Evolutionary conservation across 2,329 filamentous ascomycete species (phyloP).

Genomic region (Penicillium glabrum): DNA sequence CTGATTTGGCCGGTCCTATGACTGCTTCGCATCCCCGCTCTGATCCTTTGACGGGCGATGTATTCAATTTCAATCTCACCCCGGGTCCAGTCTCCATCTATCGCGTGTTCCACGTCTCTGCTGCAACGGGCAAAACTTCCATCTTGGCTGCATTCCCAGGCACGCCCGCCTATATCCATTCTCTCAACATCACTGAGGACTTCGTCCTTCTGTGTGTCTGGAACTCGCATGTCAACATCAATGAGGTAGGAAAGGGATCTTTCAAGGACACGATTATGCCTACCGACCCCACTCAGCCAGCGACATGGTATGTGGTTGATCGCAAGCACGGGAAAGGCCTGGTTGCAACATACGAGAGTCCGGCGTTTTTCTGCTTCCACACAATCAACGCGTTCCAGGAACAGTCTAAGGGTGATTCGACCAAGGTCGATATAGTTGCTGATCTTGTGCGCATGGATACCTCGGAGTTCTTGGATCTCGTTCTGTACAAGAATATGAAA

Average conservation of each 20-base stretch:
- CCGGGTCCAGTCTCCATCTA: slow-evolving; percentile 61
- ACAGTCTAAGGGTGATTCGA: slow-evolving; percentile 29
- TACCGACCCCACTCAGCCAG: slow-evolving; percentile 58
- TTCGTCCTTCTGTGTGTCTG: slow-evolving; percentile 75
- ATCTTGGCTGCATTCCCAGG: slow-evolving; percentile 67
- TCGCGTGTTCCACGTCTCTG: slow-evolving; percentile 66
- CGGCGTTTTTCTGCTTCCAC: slow-evolving; percentile 77
- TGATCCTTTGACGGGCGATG: slow-evolving; percentile 70
- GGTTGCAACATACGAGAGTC: slow-evolving; percentile 66
- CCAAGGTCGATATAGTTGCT: slow-evolving; percentile 57
- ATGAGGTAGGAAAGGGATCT: background rate
- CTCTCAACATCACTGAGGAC: slow-evolving; percentile 69
- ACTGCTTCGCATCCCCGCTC: slow-evolving; percentile 71
- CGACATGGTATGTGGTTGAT: slow-evolving; percentile 75
- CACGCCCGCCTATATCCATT: slow-evolving; percentile 75
- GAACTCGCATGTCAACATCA: slow-evolving; percentile 60
- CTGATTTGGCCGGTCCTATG: slow-evolving; percentile 64
- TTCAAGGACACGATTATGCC: slow-evolving; percentile 66
- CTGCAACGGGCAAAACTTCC: slow-evolving; percentile 63
- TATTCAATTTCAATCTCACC: slow-evolving; percentile 80
- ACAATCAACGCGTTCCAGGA: slow-evolving; percentile 75
- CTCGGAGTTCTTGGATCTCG: slow-evolving; percentile 62
- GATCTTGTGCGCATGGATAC: slow-evolving; percentile 67
- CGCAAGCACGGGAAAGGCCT: slow-evolving; percentile 62
- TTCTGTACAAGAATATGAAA: slow-evolving; percentile 71